These are phyloP conservation scores for Silene coronaria DNA, from an alignment of 179 eudicot species.

Conservation along the genomic window DNA sequence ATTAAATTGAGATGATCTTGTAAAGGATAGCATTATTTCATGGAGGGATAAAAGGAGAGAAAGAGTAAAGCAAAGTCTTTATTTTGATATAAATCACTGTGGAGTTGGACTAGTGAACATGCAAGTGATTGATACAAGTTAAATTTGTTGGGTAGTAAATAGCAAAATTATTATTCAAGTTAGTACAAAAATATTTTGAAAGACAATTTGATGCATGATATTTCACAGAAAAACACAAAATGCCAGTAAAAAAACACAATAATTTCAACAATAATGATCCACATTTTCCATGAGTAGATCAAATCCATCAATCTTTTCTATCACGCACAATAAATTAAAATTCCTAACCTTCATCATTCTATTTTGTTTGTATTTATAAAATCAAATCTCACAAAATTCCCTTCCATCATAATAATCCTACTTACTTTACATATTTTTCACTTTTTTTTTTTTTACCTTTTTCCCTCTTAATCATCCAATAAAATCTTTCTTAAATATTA, in stretches of 20 bases:
- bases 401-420: background rate
- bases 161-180: background rate
- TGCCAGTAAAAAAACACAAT: slow-evolving; percentile 9
- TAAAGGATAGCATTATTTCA: background rate
- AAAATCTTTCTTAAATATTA: background rate
- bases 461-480: background rate
- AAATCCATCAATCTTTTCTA: slow-evolving; percentile 26
- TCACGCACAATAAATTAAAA: background rate
- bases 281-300: slow-evolving; percentile 20
- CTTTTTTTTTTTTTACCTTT: no score
- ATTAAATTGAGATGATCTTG: background rate
- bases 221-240: slow-evolving; percentile 17
- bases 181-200: background rate
- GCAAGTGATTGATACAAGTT: slow-evolving; percentile 15
- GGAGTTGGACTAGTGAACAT: slow-evolving; percentile 25
- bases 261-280: slow-evolving; percentile 20
- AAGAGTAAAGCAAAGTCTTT: slow-evolving; percentile 19
- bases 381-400: background rate
- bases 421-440: background rate
- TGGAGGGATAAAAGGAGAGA: background rate
- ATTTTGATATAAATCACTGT: background rate
- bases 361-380: slow-evolving; percentile 10
- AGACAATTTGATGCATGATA: background rate
- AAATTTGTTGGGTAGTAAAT: slow-evolving; percentile 11
- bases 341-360: slow-evolving; percentile 14